A percentile compares a stretch with the other conserved stretches of the same genome.
Evolutionary conservation across 345 rosid genomes (phyloP).

Genomic region (Erucastrum elatum): DNA sequence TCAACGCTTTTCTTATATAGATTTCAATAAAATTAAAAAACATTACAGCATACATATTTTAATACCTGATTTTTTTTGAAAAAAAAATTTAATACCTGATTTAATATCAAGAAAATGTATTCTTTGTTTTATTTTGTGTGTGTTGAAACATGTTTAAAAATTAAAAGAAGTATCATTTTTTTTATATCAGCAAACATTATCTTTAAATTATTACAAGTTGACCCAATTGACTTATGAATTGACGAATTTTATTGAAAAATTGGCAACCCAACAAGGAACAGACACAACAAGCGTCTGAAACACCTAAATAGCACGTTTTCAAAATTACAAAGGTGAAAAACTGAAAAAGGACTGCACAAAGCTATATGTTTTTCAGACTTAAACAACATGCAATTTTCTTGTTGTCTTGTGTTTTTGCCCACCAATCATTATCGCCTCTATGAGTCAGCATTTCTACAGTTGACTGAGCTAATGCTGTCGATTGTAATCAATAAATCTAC

Average conservation of each 20-base stretch:
- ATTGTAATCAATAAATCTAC: neutral
- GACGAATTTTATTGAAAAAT: neutral
- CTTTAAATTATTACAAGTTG: neutral
- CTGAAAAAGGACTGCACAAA: neutral
- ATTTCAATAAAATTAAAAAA: neutral
- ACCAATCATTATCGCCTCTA: neutral
- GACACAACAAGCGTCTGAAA: neutral
- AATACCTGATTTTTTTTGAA: neutral
- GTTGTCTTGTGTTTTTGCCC: neutral
- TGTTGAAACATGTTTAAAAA: neutral
- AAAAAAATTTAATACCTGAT: neutral
- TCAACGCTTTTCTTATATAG: neutral
- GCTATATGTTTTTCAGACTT: neutral
- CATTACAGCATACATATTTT: neutral
- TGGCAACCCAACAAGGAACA: neutral
- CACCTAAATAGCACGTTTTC: neutral
- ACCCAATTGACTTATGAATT: neutral
- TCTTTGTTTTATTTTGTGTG: neutral
- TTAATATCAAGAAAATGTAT: neutral
- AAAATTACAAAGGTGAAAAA: neutral
- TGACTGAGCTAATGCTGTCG: neutral
- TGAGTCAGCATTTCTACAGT: neutral
- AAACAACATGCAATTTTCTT: neutral
- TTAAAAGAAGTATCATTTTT: neutral
- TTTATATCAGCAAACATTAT: neutral